Base-by-base conservation (phyloP, 2,329 filamentous ascomycete genomes). In the Colletotrichum somersetense region DNA sequence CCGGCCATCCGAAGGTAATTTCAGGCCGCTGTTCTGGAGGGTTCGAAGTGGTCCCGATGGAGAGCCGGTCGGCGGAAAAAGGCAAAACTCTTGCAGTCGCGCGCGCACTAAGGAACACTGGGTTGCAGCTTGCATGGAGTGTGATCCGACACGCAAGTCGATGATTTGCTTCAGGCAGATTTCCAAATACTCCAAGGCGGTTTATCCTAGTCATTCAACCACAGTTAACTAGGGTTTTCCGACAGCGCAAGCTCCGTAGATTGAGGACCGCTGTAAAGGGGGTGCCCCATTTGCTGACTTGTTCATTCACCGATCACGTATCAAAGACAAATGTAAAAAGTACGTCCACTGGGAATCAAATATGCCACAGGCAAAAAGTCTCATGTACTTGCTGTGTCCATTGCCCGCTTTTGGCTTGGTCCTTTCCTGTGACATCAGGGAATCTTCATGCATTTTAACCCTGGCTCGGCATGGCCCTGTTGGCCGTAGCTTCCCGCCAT, bases 111-210 rank as follows among this genome's bases (percentile, higher is more conserved):
- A 7, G n/a, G 16, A 0, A 20, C 5, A 57, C 8, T 26, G 18
- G 63, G 68, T 42, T 63, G 44, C 33, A 35, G 64, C 52, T 46
- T 71, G 58, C 26, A 68, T 5, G 1, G 30, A 20, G 10, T 58
- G 59, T 63, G 67, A 71, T 71, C 68, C 68, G 68, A 71, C 68
- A 68, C 58, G 68, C 46, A 68, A 63, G 38, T 23, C 48, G 59
- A 18, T 38, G 23, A 20, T 35, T 48, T 71, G 42, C 14, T 26
- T 30, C 26, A 53, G 44, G 7, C 10, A 12, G 38, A 56, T 50
- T 50, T 64, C 40, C 18, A 61, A 38, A 55, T 46, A 35, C 35
- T 48, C 30, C 30, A 16, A 33, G 48, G 14, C 8, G 52, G 16
- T 30, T 20, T 3, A 18, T 18, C 30, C 26, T 35, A 55, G 52